Conservation (phyloP, 305 asterid species). For the Solanum hybrid region DNA sequence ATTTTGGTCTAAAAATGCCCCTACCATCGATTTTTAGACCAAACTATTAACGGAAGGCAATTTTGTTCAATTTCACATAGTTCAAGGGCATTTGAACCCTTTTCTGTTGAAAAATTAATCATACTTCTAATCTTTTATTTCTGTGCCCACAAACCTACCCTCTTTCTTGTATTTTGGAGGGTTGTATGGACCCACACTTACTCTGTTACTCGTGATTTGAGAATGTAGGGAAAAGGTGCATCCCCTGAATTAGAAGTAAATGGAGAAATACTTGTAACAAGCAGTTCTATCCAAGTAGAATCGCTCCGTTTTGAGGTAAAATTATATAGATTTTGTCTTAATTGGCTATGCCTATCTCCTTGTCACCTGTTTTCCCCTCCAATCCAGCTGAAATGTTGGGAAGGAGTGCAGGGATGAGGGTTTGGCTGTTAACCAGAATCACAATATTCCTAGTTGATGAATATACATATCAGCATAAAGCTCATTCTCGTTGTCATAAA, state of each 20-base stretch:
- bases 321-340: background rate
- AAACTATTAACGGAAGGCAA: background rate
- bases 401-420: background rate
- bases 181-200: background rate
- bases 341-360: background rate
- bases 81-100: background rate
- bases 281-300: conserved; percentile 28
- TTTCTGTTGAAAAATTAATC: background rate
- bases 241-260: conserved; percentile 13
- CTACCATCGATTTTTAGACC: background rate
- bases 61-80: background rate
- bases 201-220: conserved; percentile 1
- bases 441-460: conserved; percentile 1
- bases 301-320: conserved; percentile 85
- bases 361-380: background rate
- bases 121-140: background rate
- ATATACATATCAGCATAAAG: background rate
- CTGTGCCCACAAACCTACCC: background rate
- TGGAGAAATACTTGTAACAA: conserved; percentile 20
- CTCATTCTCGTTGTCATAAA: background rate
- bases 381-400: background rate
- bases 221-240: conserved; percentile 20
- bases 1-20: background rate
- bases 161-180: background rate
- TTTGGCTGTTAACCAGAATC: background rate